Conservation (phyloP, 306 rosid species). For the Dalbergia cultrata region DNA sequence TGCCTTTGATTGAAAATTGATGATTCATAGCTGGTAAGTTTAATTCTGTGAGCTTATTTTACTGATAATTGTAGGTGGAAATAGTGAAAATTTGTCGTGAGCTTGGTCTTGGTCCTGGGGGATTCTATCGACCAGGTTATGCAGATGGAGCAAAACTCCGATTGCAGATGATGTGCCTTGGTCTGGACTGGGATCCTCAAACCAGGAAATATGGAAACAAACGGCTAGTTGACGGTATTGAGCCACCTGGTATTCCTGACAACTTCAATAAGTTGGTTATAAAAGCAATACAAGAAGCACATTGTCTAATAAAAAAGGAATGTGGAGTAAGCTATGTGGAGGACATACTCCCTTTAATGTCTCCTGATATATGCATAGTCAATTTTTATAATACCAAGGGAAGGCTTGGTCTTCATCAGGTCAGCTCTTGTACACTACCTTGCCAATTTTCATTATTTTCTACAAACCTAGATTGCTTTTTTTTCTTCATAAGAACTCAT, state of each 20-base stretch:
- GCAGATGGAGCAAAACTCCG: constrained; percentile 66
- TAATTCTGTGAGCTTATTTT: not conserved
- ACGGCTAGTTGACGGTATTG: constrained; percentile 47
- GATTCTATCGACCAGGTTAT: constrained; percentile 75
- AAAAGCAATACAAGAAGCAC: constrained; percentile 58
- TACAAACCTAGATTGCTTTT: too few species aligned
- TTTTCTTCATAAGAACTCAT: not conserved
- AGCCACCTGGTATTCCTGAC: constrained; percentile 63
- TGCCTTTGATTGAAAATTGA: not conserved
- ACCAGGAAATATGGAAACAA: constrained; percentile 56
- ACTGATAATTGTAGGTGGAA: constrained; percentile 53
- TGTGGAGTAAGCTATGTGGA: constrained; percentile 38
- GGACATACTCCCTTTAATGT: constrained; percentile 63
- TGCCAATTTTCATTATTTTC: not conserved
- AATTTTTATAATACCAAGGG: constrained; percentile 71
- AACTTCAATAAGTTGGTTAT: constrained; percentile 48
- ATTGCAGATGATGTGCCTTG: constrained; percentile 82
- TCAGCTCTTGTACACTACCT: constrained; percentile 21
- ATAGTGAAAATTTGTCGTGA: constrained; percentile 56
- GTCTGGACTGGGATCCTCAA: constrained; percentile 77
- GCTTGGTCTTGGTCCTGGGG: constrained; percentile 74
- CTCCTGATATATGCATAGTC: constrained; percentile 73
- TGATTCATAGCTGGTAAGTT: not conserved
- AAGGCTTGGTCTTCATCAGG: constrained; percentile 81
- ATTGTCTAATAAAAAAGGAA: constrained; percentile 46